Evolutionary conservation across 495 filamentous ascomycete species (phyloP).

Genomic region (Choiromyces venosus): DNA sequence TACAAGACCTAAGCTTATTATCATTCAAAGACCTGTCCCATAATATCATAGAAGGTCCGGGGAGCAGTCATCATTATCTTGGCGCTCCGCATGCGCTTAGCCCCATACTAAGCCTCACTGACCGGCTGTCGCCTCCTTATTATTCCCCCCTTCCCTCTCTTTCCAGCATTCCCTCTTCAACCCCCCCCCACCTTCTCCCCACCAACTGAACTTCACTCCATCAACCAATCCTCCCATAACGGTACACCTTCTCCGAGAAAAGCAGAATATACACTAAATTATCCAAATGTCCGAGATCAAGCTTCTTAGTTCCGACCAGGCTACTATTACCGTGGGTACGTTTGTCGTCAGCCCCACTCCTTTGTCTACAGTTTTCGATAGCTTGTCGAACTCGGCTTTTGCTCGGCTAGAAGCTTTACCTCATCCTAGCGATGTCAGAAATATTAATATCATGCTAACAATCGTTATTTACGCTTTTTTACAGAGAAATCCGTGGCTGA

Average conservation of each 20-base stretch:
- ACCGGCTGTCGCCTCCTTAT: constrained; percentile 11
- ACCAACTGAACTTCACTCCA: constrained; percentile 18
- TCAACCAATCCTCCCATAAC: not conserved
- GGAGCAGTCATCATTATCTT: constrained; percentile 1
- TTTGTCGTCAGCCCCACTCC: constrained; percentile 23
- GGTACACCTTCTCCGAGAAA: not conserved
- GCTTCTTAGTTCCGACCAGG: constrained; percentile 39
- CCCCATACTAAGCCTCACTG: not conserved
- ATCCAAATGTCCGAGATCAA: constrained; percentile 38
- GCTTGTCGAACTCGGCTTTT: constrained; percentile 4
- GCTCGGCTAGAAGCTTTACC: not conserved
- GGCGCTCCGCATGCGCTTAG: not conserved
- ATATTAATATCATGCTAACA: constrained; percentile 9
- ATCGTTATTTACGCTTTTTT: constrained; percentile 13
- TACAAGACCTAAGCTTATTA: not conserved
- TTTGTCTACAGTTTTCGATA: not conserved
- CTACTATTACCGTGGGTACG: constrained; percentile 40
- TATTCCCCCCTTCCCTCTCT: constrained; percentile 19
- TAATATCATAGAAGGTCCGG: not conserved
- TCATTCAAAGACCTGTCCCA: not conserved
- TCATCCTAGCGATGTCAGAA: not conserved
- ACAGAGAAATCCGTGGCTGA: constrained; percentile 79
- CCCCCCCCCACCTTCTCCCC: constrained; percentile 8
- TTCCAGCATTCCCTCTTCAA: constrained; percentile 24
- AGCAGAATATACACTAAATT: constrained; percentile 5